Percentiles rank a stretch among this genome's conserved stretches.
phyloP scores from a whole-genome alignment of 768 basidiomycete species.

The Panellus pusillus region DNA sequence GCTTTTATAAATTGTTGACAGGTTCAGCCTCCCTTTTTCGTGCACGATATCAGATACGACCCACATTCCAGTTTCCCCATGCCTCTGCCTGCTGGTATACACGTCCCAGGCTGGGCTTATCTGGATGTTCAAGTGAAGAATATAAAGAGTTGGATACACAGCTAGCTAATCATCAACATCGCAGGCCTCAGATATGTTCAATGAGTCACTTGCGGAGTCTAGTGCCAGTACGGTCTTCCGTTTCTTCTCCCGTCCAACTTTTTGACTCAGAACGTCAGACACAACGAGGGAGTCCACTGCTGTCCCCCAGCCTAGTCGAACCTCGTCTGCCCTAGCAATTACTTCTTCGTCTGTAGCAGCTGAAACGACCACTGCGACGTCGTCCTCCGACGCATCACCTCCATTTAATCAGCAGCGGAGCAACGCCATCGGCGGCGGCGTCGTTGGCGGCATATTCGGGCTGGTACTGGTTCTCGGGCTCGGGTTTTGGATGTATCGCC shows the following conservation, averaged over 20 bases:
- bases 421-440: conserved; percentile 47
- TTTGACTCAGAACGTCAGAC: conserved; percentile 25
- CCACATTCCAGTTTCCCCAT: conserved; percentile 28
- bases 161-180: background rate
- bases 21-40: conserved; percentile 9
- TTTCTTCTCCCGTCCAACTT: background rate
- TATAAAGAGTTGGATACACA: background rate
- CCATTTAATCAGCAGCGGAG: conserved; percentile 11
- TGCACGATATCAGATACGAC: background rate
- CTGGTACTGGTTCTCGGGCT: conserved; percentile 34
- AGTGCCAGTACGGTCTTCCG: conserved; percentile 32
- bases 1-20: background rate
- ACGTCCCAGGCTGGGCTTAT: conserved; percentile 65
- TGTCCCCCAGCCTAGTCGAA: conserved; percentile 30
- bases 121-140: conserved; percentile 45
- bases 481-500: conserved; percentile 20
- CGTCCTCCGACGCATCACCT: conserved; percentile 28
- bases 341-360: conserved; percentile 9
- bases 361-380: conserved; percentile 4
- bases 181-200: conserved; percentile 40
- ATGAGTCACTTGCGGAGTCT: conserved; percentile 32
- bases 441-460: conserved; percentile 42
- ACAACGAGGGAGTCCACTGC: conserved; percentile 43
- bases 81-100: conserved; percentile 46
- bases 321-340: conserved; percentile 18